A percentile compares a stretch with the other conserved stretches of the same genome.
Conservation (phyloP, 352 stramenopile species). For the Phytophthora nicotianae region DNA sequence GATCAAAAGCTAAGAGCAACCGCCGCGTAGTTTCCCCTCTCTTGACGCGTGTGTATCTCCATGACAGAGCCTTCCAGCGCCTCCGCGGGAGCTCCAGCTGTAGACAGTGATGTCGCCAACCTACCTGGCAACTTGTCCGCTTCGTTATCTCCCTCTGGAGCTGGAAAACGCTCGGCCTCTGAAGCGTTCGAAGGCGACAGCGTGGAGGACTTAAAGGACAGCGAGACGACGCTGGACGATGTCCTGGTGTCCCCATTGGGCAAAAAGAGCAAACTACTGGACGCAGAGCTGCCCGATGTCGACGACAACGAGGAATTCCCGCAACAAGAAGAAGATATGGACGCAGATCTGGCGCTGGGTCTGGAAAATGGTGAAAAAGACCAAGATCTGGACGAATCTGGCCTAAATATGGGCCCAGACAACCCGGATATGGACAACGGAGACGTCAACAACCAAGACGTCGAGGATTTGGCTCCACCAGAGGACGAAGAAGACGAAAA, state of each 20-base stretch:
- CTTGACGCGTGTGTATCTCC: constrained; percentile 1
- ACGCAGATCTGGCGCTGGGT: constrained; percentile 27
- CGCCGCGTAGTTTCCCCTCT: constrained; percentile 1
- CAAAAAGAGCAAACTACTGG: constrained; percentile 57
- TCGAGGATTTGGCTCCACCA: constrained; percentile 19
- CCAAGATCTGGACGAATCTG: constrained; percentile 11
- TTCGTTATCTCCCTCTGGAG: neutral
- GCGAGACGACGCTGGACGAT: constrained; percentile 66
- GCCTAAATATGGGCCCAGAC: constrained; percentile 13
- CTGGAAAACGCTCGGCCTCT: constrained; percentile 31
- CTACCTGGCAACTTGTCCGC: neutral
- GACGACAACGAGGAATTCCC: constrained; percentile 52
- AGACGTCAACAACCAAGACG: constrained; percentile 9
- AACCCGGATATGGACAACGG: constrained; percentile 4
- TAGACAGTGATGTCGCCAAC: constrained; percentile 9
- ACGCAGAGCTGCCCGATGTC: constrained; percentile 52
- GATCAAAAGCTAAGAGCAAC: constrained; percentile 13
- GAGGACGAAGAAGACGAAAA: constrained; percentile 23
- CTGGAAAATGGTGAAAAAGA: constrained; percentile 21
- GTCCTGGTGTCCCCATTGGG: constrained; percentile 53
- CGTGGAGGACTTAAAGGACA: constrained; percentile 33
- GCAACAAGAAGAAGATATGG: constrained; percentile 34
- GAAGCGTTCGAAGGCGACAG: constrained; percentile 35
- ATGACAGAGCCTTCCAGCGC: constrained; percentile 32
- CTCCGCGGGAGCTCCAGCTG: neutral